Base-by-base conservation (phyloP, 352 stramenopile genomes). In the Globisporangium irregulare region DNA sequence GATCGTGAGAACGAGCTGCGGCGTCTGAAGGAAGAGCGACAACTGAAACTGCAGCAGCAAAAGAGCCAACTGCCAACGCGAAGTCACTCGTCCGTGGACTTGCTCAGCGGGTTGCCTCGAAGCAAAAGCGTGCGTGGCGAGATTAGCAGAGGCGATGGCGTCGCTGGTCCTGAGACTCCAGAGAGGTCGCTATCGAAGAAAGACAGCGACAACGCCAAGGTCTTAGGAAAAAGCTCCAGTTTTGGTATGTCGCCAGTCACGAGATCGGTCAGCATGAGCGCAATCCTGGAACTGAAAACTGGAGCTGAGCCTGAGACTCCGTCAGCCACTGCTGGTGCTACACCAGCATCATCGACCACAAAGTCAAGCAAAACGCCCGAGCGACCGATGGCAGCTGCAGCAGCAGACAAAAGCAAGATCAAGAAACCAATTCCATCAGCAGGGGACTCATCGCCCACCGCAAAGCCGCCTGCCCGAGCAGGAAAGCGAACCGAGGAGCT, bases 1-100 rank as follows among this genome's bases (percentile, higher is more conserved):
- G 85, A 92, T 38, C 85, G 85, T 2, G 85, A 92, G 66, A 93
- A 93, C 38, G 85, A 93, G 55, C 38, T 90, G 50, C 88, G 88
- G 67, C 73, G 85, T 0, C 73, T 93, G 43, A 81, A 82, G 6
- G 83, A 91, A 29, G 85, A 93, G 67, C 80, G 84, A 1, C 75
- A 75, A 25, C 64, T 76, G 7, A 88, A 85, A 50, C 76, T 88
- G 20, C 82, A 83, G 66, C 79, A 89, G 61, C 79, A 79, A 15
- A 80, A 81, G 59, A 80, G 53, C 10, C 66, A 77, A n/a, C 69
- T 77, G 32, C 77, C 77, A 1, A 55, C 64, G 53, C 72, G 79
- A 5, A 82, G 75, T 38, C 72, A 72, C 25, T 73, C 77, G n/a
- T 72, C 73, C 0, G 22, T 63, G 1, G 64, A 73, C n/a, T 29